Conservation (phyloP, 2,329 filamentous ascomycete species). For the Cryoendolithus antarcticus region DNA sequence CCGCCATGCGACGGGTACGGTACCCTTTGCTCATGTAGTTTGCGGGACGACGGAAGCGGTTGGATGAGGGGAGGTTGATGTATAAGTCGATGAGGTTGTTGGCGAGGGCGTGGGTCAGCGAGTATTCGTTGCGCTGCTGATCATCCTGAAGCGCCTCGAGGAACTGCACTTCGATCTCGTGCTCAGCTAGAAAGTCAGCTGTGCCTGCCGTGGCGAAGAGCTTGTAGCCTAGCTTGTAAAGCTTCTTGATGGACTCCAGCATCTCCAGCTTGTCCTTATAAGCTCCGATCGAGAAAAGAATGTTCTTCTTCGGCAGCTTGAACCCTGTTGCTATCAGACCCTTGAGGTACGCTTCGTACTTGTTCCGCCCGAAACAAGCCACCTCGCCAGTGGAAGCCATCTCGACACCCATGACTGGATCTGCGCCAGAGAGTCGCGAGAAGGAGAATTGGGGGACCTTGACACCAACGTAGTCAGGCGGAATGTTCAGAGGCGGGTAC, state of each 20-base stretch:
- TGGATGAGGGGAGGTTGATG: conserved; percentile 98
- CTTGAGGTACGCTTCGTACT: conserved; percentile 97
- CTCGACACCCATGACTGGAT: conserved; percentile 92
- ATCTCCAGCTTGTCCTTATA: conserved; percentile 98
- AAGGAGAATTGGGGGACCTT: conserved; percentile 99
- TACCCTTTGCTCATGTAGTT: conserved; percentile 99
- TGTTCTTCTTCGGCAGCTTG: conserved; percentile 88
- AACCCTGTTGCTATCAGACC: conserved; percentile 92
- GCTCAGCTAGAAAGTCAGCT: conserved; percentile 88
- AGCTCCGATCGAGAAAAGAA: conserved; percentile 86
- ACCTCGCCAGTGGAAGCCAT: conserved; percentile 99
- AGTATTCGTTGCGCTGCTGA: conserved; percentile 89
- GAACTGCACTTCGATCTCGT: conserved; percentile 85
- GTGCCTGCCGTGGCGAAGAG: conserved; percentile 94
- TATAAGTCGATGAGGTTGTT: conserved; percentile 98
- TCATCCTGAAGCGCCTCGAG: conserved; percentile 72
- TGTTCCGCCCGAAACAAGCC: conserved; percentile 87
- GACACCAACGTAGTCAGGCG: conserved; percentile 77
- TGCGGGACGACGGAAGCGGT: conserved; percentile 88
- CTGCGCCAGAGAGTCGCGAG: conserved; percentile 87
- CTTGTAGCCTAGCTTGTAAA: conserved; percentile 86
- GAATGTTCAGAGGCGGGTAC: conserved; percentile 67
- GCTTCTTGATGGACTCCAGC: conserved; percentile 79
- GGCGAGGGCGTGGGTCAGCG: conserved; percentile 86
- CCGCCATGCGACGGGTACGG: conserved; percentile 90